Base-by-base conservation (phyloP, 306 rosid species). In the Cicer arietinum region DNA sequence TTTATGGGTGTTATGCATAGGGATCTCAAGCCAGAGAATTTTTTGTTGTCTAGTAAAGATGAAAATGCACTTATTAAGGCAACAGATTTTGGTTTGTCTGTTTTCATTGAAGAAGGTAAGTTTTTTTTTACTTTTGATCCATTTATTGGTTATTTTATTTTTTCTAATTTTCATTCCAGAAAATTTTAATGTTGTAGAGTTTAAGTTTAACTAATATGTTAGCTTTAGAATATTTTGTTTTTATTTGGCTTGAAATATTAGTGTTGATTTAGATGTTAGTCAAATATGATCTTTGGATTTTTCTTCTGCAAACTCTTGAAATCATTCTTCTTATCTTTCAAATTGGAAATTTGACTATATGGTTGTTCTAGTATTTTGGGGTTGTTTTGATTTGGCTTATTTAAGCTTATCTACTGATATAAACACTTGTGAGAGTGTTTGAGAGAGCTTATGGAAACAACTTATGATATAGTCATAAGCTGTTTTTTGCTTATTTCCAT, bases 1-100 rank as follows among this genome's bases (percentile, higher is more conserved):
- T 91, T 91, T 53, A 91, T 91, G 97, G 98, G 98, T 8, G 97
- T 93, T 64, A 93, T 93, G 97, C 98, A 93, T 68, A 84, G 97
- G 73, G 98, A 93, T 80, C 89, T 93, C 11, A 89, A 93, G 81
- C 98, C 98, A 35, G 97, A 93, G 89, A 93, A 93, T 86, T 91
- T 93, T 88, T 86, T 93, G 84, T 81, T 93, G 6, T 84, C 98
- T 52, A 83, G 92, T 80, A 91, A 87, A 84, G 92, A 85, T 37
- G 97, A 88, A 77, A 75, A 69, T 77, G 92, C 92, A 22, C 88
- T 88, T 79, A 80, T 93, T 71, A 93, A 93, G 81, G 97, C 96
- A 5, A 93, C 96, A 0, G 98, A 93, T 89, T 93, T 93, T 65
- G 98, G 98, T 53, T 77, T 91, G 84, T 93, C 97, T 0, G 97